Conservation (phyloP, 805 yeast genomes). For the Kurtzmaniella cleridarum region DNA sequence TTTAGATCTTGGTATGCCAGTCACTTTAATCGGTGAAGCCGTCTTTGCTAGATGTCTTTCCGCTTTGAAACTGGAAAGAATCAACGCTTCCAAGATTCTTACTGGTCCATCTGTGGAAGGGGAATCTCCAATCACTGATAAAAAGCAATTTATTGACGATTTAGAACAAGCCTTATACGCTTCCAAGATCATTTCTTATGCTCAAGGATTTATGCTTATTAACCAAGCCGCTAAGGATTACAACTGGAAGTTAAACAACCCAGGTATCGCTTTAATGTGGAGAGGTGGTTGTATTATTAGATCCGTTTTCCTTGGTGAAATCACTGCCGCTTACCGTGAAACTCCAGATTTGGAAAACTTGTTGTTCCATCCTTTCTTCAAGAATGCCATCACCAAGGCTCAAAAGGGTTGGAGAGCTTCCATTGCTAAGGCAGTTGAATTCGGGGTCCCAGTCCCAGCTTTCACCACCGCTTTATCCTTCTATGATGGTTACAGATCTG, state of each 20-base stretch:
- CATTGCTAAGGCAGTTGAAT: conserved; percentile 66
- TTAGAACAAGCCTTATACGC: conserved; percentile 98
- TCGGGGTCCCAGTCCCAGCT: conserved; percentile 97
- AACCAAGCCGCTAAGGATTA: conserved; percentile 97
- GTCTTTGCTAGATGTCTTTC: conserved; percentile 95
- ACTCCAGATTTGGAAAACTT: conserved; percentile 92
- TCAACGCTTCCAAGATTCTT: conserved; percentile 71
- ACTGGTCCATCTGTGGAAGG: conserved; percentile 71
- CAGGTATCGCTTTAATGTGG: conserved; percentile 99
- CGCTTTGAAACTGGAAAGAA: conserved; percentile 88
- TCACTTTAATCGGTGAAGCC: conserved; percentile 97
- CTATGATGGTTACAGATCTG: conserved; percentile 99
- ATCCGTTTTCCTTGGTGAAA: conserved; percentile 96
- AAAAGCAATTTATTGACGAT: conserved; percentile 79
- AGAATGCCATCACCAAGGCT: conserved; percentile 85
- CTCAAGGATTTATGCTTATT: conserved; percentile 99
- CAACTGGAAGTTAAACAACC: conserved; percentile 96
- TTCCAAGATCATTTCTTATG: conserved; percentile 95
- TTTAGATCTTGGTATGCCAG: conserved; percentile 96
- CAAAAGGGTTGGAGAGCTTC: conserved; percentile 94
- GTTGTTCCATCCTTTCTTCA: conserved; percentile 93
- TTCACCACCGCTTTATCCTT: conserved; percentile 93
- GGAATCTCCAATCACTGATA: conserved; percentile 63
- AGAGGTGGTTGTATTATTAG: conserved; percentile 99
- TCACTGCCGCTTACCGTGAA: conserved; percentile 92